Conservation (phyloP, 805 yeast genomes). For the Schwanniomyces sp. region DNA sequence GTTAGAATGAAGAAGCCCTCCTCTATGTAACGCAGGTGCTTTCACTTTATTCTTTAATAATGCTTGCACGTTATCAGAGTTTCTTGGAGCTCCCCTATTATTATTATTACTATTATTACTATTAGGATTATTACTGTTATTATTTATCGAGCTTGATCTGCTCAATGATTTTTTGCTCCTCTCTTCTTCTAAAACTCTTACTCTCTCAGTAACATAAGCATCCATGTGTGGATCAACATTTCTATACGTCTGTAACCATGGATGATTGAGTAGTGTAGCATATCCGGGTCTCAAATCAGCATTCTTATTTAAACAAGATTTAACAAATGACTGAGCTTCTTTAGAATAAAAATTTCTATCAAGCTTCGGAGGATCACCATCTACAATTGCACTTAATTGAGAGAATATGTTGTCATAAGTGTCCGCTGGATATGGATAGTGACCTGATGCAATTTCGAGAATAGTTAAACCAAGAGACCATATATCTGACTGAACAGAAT, state of each 20-base stretch:
- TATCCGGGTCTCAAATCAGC: conserved; percentile 84
- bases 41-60: conserved; percentile 40
- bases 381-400: conserved; percentile 95
- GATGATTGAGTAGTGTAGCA: conserved; percentile 69
- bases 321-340: conserved; percentile 83
- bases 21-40: conserved; percentile 46
- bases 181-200: conserved; percentile 14
- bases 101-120: no score
- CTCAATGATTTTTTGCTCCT: conserved; percentile 12
- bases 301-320: conserved; percentile 71
- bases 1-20: conserved; percentile 28
- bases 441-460: conserved; percentile 85
- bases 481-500: conserved; percentile 91
- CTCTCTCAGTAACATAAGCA: conserved; percentile 24
- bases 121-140: no score
- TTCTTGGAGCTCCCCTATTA: background rate
- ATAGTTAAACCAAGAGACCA: conserved; percentile 94
- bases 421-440: conserved; percentile 96
- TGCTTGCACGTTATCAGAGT: conserved; percentile 36
- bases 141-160: conserved; percentile 13
- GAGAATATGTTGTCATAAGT: conserved; percentile 87
- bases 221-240: conserved; percentile 33
- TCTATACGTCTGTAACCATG: conserved; percentile 69
- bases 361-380: conserved; percentile 87
- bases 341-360: conserved; percentile 61